These are phyloP conservation scores for Hypericum androsaemum DNA, from an alignment of 345 rosid genomes.

Conservation along the genomic window DNA sequence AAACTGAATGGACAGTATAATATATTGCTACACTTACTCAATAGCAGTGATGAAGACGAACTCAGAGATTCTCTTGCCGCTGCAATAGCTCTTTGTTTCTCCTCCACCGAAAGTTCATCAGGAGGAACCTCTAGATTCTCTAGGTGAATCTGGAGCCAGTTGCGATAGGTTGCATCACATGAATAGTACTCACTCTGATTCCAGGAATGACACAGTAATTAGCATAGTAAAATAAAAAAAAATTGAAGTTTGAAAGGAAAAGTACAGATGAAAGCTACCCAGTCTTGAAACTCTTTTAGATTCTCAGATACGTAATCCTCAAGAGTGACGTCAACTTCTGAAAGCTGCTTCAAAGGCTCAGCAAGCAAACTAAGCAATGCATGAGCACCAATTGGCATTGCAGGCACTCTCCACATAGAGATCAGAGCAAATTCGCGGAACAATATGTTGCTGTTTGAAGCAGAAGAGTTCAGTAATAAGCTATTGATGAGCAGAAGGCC, in stretches of 20 bases:
- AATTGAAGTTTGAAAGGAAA: conserved; percentile 6
- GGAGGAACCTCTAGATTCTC: conserved; percentile 66
- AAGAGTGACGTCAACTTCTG: conserved; percentile 46
- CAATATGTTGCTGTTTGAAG: conserved; percentile 59
- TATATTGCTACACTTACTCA: conserved; percentile 39
- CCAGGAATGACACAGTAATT: conserved; percentile 8
- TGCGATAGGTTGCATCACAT: conserved; percentile 92
- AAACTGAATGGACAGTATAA: conserved; percentile 1
- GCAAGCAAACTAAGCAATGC: conserved; percentile 84
- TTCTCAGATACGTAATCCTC: conserved; percentile 65
- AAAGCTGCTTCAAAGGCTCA: conserved; percentile 93
- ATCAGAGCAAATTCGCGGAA: conserved; percentile 93
- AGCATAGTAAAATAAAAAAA: conserved; percentile 6
- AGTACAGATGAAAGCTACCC: conserved; percentile 45
- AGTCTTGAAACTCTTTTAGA: conserved; percentile 81
- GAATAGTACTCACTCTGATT: conserved; percentile 78
- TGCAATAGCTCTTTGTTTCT: conserved; percentile 44
- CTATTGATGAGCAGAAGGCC: background rate
- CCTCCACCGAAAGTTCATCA: conserved; percentile 63
- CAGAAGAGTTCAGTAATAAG: conserved; percentile 7
- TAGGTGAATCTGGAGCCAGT: conserved; percentile 78
- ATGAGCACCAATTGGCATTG: conserved; percentile 95
- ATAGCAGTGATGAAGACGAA: conserved; percentile 53
- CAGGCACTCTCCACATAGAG: conserved; percentile 98
- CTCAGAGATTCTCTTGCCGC: conserved; percentile 65